These are phyloP conservation scores for Colletotrichum melonis DNA, from an alignment of 2,329 filamentous ascomycete genomes.

Conservation along the genomic window DNA sequence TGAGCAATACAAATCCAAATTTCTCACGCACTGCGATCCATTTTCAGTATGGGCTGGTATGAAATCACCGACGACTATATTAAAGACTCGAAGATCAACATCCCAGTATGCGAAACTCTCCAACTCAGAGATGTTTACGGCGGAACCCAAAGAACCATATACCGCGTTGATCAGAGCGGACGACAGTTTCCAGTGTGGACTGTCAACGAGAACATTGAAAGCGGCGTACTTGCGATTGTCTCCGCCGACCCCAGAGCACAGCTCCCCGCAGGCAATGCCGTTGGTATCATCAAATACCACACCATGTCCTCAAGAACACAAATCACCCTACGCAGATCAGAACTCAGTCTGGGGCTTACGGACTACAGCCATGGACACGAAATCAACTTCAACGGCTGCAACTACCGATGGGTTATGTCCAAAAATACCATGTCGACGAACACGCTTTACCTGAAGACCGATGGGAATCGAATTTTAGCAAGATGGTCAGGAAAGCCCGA, in stretches of 20 bases:
- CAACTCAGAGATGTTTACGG: neutral
- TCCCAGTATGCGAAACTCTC: constrained; percentile 3
- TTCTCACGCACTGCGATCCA: neutral
- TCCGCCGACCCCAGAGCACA: constrained; percentile 11
- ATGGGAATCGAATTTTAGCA: neutral
- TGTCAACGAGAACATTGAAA: neutral
- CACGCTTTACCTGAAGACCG: constrained; percentile 11
- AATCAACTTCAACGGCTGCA: neutral
- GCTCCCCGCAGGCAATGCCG: neutral
- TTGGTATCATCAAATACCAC: constrained; percentile 1
- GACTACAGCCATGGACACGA: neutral
- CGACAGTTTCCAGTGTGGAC: constrained; percentile 2
- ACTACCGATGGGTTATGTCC: constrained; percentile 3
- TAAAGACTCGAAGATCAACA: neutral
- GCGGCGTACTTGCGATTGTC: neutral
- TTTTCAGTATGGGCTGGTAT: neutral
- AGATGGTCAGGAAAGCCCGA: neutral
- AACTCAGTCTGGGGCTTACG: neutral
- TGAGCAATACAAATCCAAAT: neutral
- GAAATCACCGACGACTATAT: neutral
- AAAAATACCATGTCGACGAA: neutral
- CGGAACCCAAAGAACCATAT: constrained; percentile 3
- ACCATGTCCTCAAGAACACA: constrained; percentile 9
- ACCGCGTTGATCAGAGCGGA: constrained; percentile 9
- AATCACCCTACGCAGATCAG: neutral